These are phyloP conservation scores for Fusarium sambucinum DNA, from an alignment of 2,329 filamentous ascomycete genomes.

Conservation along the genomic window DNA sequence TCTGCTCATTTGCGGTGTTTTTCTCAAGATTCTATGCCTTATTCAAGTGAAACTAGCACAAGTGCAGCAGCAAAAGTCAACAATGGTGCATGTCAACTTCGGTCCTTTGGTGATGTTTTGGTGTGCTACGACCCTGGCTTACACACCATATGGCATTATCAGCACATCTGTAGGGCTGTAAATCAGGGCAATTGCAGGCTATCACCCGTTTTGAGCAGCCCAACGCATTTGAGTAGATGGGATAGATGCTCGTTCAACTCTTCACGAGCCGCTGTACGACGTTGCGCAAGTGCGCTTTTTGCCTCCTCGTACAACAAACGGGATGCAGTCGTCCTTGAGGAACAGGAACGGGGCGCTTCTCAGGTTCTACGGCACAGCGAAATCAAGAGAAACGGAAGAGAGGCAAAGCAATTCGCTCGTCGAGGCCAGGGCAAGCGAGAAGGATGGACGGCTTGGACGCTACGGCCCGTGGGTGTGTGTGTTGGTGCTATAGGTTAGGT, in stretches of 20 bases:
- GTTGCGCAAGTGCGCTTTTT: constrained; percentile 38
- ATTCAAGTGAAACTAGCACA: constrained; percentile 21
- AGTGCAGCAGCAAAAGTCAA: background rate
- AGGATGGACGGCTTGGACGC: constrained; percentile 37
- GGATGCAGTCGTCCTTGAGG: constrained; percentile 22
- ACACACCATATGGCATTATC: constrained; percentile 4
- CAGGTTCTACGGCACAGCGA: constrained; percentile 37
- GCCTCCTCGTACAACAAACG: constrained; percentile 19
- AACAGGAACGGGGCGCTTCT: constrained; percentile 19
- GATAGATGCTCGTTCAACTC: constrained; percentile 18
- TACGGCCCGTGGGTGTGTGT: constrained; percentile 32
- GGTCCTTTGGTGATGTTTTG: constrained; percentile 14
- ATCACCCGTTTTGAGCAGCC: constrained; percentile 6
- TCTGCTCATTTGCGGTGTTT: constrained; percentile 30
- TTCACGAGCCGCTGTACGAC: constrained; percentile 43
- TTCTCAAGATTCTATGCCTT: constrained; percentile 1
- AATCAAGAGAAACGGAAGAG: constrained; percentile 7
- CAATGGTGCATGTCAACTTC: constrained; percentile 24
- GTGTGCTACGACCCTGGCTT: constrained; percentile 40
- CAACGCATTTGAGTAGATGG: background rate
- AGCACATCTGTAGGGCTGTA: constrained; percentile 41
- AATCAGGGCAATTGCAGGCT: constrained; percentile 15
- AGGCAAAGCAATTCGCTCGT: constrained; percentile 46
- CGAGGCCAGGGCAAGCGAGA: constrained; percentile 45
- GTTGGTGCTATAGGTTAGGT: constrained; percentile 25